phyloP scores from a whole-genome alignment of 257 asterid species.

The Parsonsia alboflavescens region DNA sequence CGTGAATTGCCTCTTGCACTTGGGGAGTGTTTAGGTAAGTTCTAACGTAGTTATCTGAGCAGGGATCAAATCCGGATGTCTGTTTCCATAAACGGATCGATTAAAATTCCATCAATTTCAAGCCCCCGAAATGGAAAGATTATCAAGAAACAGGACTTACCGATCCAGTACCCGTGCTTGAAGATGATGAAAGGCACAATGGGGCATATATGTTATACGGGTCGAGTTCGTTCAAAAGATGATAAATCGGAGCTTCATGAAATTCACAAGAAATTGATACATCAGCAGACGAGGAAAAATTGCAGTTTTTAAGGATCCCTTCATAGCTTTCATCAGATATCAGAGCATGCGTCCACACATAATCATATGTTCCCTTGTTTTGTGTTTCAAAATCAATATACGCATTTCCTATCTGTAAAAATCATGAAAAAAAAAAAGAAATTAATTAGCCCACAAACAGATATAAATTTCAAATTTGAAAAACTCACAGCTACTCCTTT shows the following conservation, averaged over 20 bases:
- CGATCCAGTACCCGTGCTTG: constrained; percentile 1
- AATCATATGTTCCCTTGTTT: constrained; percentile 37
- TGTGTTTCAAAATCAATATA: constrained; percentile 28
- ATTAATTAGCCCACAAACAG: background rate
- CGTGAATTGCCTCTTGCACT: constrained; percentile 55
- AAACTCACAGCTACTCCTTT: constrained; percentile 62
- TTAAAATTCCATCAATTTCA: background rate
- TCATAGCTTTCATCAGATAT: constrained; percentile 59
- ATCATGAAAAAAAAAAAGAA: constrained; percentile 13
- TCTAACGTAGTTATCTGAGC: constrained; percentile 30
- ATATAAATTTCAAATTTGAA: too few species aligned
- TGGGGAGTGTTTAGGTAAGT: constrained; percentile 38
- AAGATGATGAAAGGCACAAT: constrained; percentile 28
- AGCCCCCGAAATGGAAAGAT: background rate
- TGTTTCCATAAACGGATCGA: constrained; percentile 6
- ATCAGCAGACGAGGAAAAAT: constrained; percentile 25
- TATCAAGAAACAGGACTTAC: constrained; percentile 10
- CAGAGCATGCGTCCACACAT: constrained; percentile 51
- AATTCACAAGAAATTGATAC: constrained; percentile 23
- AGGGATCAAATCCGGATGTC: constrained; percentile 51
- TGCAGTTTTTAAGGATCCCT: constrained; percentile 36
- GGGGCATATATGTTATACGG: constrained; percentile 48
- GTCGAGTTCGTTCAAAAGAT: constrained; percentile 20
- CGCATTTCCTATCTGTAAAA: constrained; percentile 81
- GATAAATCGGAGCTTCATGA: constrained; percentile 14